Conservation (phyloP, 2,329 filamentous ascomycete species). For the Exophiala sp. region DNA sequence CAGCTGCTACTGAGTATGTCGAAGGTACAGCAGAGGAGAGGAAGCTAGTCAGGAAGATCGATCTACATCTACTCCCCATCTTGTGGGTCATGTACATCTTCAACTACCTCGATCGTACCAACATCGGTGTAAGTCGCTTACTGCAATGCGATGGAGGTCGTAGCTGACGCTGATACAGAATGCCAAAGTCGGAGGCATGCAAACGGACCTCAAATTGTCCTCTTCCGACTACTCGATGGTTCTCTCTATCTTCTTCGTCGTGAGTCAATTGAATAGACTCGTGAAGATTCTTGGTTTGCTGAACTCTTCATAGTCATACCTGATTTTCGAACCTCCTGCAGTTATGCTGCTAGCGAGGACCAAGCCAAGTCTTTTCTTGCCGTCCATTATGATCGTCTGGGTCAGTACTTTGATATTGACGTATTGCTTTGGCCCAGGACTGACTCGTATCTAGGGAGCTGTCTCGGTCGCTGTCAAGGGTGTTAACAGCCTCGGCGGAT, state of each 20-base stretch:
- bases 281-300: not conserved
- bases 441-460: slow-evolving; percentile 33
- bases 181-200: slow-evolving; percentile 43
- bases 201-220: slow-evolving; percentile 42
- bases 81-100: slow-evolving; percentile 41
- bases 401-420: slow-evolving; percentile 14
- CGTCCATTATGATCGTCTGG: slow-evolving; percentile 19
- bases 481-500: slow-evolving; percentile 43
- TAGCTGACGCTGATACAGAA: slow-evolving; percentile 36
- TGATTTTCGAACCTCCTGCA: slow-evolving; percentile 40
- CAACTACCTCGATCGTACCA: slow-evolving; percentile 42
- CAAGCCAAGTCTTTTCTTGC: slow-evolving; percentile 20
- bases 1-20: slow-evolving; percentile 27
- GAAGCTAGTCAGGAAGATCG: slow-evolving; percentile 47
- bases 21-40: slow-evolving; percentile 41
- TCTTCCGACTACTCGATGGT: slow-evolving; percentile 43
- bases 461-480: slow-evolving; percentile 51
- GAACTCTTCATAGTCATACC: slow-evolving; percentile 12
- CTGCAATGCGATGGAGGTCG: not conserved
- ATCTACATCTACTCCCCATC: slow-evolving; percentile 47
- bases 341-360: slow-evolving; percentile 43
- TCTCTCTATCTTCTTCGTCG: slow-evolving; percentile 55
- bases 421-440: not conserved
- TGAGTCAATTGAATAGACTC: not conserved
- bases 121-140: slow-evolving; percentile 33